Evolutionary conservation across 495 filamentous ascomycete species (phyloP), one percentile per base, ranked within the genome.

Genomic region (Oidiodendron maius): DNA sequence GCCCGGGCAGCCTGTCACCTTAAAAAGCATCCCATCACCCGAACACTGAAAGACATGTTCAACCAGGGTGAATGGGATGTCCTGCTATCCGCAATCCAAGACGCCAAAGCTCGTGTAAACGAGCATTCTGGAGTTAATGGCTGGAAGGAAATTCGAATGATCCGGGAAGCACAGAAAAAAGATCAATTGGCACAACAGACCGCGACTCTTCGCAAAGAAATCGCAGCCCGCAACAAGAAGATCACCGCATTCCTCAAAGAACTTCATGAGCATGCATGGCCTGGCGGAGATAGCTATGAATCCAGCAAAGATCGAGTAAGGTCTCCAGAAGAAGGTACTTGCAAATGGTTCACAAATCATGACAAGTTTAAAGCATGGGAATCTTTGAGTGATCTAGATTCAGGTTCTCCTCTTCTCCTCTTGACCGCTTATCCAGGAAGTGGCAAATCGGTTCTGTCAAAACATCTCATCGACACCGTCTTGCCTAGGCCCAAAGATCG

Each of bases 391-490:
- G 52, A 51, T 5, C 43, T 64, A 6, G 48, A 28, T 20, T 25
- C 51, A 9, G 13, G 24, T 2, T 62, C 63, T 9, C 41, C 50
- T 46, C 48, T 71, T n/a, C 51, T 72, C n/a, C 70, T 60, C 64
- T 47, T 72, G 8, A 62, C 67, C 8, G 69, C 69, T 2, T 60
- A 56, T 42, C 65, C 67, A n/a, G 67, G 67, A 11, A 69, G 65
- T 42, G 66, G 66, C 10, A 69, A 69, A 44, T 71, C 69, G 11
- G 64, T 72, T 5, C 50, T 69, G 15, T 48, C 67, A 18, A 36
- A 48, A 30, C 43, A 45, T 15, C 46, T 71, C 1, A 51, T 71
- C 12, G 63, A 67, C 50, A 25, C 16, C 48, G 60, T 8, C 44
- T 53, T 17, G 2, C 51, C 32, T 11, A 36, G 48, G 9, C 56